These are phyloP conservation scores for Pseudisothecium myosuroides DNA, from an alignment of 225 moss, liverwort and hornwort species.

Conservation along the genomic window DNA sequence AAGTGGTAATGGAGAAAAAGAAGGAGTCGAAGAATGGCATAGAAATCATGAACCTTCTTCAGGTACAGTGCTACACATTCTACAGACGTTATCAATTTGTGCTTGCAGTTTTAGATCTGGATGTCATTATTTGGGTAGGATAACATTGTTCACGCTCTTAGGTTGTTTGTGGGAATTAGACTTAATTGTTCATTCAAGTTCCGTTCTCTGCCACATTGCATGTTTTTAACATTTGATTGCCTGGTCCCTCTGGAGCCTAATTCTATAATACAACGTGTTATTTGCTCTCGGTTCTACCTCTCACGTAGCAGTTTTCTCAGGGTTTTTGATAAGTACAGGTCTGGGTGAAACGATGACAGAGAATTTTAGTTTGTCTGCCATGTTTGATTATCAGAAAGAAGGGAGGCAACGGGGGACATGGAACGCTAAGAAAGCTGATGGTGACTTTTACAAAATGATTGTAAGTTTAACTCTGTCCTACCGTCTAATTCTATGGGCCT, in stretches of 20 bases:
- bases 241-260: neutral
- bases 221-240: neutral
- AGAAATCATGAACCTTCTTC: conserved; percentile 52
- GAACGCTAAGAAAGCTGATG: conserved; percentile 58
- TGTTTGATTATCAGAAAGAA: conserved; percentile 40
- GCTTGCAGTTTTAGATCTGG: neutral
- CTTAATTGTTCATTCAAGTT: neutral
- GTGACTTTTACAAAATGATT: conserved; percentile 56
- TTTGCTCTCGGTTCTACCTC: neutral
- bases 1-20: conserved; percentile 77
- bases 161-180: neutral
- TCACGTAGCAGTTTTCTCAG: neutral
- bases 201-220: neutral
- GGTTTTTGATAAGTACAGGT: neutral
- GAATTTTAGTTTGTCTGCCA: neutral
- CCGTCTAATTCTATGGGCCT: neutral
- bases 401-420: conserved; percentile 58
- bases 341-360: neutral
- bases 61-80: conserved; percentile 7
- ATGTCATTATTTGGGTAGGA: neutral
- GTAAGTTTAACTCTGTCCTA: conserved; percentile 4
- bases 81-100: neutral
- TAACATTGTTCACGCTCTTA: neutral
- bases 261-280: neutral
- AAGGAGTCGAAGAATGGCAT: conserved; percentile 50